phyloP scores from a whole-genome alignment of 305 asterid species.

The Solanum hybrid region DNA sequence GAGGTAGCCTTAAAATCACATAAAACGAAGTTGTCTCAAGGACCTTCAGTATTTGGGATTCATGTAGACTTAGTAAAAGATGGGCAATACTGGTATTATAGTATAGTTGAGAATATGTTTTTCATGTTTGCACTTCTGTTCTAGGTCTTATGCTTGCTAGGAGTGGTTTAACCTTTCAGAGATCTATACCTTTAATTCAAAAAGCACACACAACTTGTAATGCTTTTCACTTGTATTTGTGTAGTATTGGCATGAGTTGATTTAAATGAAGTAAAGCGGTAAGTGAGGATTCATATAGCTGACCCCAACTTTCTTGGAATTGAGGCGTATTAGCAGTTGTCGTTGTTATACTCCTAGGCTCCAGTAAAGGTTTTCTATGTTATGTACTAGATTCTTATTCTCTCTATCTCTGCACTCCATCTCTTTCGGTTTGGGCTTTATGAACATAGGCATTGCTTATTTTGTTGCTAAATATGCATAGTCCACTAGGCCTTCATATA shows the following conservation, averaged over 20 bases:
- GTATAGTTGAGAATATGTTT: not conserved
- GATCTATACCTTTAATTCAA: not conserved
- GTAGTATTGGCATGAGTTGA: not conserved
- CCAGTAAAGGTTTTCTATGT: not conserved
- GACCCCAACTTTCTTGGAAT: not conserved
- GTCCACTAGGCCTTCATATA: not conserved
- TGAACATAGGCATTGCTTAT: not conserved
- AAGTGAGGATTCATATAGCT: not conserved
- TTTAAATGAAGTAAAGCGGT: not conserved
- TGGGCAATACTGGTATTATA: not conserved
- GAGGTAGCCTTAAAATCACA: not conserved
- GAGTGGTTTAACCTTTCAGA: not conserved
- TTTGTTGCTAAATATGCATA: not conserved
- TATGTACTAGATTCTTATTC: not conserved
- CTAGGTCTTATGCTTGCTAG: not conserved
- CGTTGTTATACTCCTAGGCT: not conserved
- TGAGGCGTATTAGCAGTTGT: not conserved
- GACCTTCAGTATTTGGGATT: not conserved
- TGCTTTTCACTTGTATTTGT: not conserved
- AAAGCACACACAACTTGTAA: not conserved
- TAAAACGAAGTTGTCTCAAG: not conserved
- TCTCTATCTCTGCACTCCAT: not conserved
- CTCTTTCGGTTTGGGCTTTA: not conserved
- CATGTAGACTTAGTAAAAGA: not conserved
- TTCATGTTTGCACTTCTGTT: not conserved